Percentiles rank a stretch among this genome's conserved stretches.
These are phyloP conservation scores for Pneumocystis murina DNA, from an alignment of 1,139 yeast genomes.

Conservation along the genomic window DNA sequence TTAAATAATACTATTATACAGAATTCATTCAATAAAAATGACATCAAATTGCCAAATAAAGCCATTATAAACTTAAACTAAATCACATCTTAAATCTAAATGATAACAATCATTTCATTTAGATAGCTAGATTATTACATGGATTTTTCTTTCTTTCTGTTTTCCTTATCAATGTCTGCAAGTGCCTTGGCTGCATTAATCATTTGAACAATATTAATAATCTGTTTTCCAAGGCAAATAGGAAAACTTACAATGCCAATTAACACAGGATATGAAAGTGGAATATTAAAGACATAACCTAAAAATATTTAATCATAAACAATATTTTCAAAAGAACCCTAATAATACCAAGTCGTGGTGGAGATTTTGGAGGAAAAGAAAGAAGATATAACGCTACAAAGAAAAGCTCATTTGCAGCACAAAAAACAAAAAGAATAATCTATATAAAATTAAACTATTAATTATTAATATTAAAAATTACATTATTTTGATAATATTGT, in stretches of 20 bases:
- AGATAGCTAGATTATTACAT: not conserved
- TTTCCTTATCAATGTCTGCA: slow-evolving; percentile 68
- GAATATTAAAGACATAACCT: slow-evolving; percentile 25
- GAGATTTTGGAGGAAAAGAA: slow-evolving; percentile 40
- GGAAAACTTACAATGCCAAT: slow-evolving; percentile 59
- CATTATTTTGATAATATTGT: slow-evolving; percentile 72
- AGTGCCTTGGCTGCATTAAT: slow-evolving; percentile 67
- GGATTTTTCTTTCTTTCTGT: slow-evolving; percentile 18
- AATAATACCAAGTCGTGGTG: slow-evolving; percentile 28
- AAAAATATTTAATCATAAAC: slow-evolving; percentile 14
- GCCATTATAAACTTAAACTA: not conserved
- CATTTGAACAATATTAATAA: slow-evolving; percentile 79
- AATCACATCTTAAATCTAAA: not conserved
- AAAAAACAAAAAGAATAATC: slow-evolving; percentile 66
- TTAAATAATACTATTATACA: not conserved
- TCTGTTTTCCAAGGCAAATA: slow-evolving; percentile 79
- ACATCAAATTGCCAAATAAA: not conserved
- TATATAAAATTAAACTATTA: not conserved
- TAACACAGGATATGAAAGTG: slow-evolving; percentile 49
- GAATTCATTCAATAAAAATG: not conserved
- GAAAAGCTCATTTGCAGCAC: slow-evolving; percentile 85
- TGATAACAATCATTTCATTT: not conserved
- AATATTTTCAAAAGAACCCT: slow-evolving; percentile 5
- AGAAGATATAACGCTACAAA: slow-evolving; percentile 77
- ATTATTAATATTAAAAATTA: not conserved